Percentiles rank a stretch among this genome's conserved stretches.
Conservation (phyloP, 2,329 filamentous ascomycete species). For the Fusarium burgessii region DNA sequence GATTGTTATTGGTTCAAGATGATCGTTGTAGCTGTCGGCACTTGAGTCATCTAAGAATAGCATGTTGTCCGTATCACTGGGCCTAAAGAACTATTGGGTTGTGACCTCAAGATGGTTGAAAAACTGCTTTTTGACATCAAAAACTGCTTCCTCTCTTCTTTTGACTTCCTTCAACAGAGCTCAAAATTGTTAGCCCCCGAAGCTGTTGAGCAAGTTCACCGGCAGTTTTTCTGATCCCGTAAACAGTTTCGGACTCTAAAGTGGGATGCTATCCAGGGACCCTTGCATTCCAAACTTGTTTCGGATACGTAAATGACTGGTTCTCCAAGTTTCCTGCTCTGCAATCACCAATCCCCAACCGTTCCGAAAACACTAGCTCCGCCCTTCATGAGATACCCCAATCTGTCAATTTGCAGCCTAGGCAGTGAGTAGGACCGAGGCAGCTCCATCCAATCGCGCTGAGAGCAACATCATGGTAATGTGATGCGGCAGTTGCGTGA, state of each 20-base stretch:
- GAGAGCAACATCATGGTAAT: background rate
- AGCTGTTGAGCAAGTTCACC: background rate
- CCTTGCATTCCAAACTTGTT: background rate
- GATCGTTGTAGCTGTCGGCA: background rate
- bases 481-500: background rate
- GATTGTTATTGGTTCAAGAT: accelerated
- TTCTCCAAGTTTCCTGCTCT: background rate
- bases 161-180: background rate
- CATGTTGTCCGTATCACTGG: accelerated
- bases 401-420: background rate
- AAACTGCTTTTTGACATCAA: no score
- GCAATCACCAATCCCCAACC: background rate
- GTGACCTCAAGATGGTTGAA: accelerated
- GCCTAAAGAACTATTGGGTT: no score
- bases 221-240: slow-evolving; percentile 6
- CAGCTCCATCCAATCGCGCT: background rate
- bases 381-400: slow-evolving; percentile 1
- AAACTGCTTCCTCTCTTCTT: accelerated
- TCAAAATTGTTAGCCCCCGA: background rate
- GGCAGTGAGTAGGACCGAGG: background rate
- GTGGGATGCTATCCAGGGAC: background rate
- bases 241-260: background rate
- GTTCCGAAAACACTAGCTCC: background rate
- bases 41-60: accelerated
- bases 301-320: background rate